Evolutionary conservation across 768 basidiomycete genomes (phyloP).

Genomic region (Lactifluus pinguis): DNA sequence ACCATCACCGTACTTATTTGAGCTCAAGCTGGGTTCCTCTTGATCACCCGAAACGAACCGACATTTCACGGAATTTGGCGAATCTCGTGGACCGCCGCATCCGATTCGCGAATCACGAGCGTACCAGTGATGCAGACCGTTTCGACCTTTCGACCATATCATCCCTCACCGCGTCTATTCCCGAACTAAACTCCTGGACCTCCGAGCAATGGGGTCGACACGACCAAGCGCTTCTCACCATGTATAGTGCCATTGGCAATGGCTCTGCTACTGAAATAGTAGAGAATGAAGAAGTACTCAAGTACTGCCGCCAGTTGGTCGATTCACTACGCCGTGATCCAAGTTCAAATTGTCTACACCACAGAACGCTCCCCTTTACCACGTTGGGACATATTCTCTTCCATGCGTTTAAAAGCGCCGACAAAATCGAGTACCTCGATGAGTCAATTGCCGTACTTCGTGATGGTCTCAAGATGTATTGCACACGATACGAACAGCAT

Average conservation of each 20-base stretch:
- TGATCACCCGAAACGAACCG: neutral
- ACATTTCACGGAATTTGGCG: neutral
- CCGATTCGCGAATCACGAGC: neutral
- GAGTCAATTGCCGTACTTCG: neutral
- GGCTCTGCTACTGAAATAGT: neutral
- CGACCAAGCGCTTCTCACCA: neutral
- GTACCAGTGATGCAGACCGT: neutral
- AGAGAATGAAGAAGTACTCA: neutral
- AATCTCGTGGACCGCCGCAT: neutral
- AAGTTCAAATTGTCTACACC: too few relatives aligned
- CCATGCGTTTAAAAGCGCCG: neutral
- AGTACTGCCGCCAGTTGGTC: neutral
- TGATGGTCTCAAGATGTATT: neutral
- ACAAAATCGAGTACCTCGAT: neutral
- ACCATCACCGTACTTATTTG: neutral
- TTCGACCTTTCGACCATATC: neutral
- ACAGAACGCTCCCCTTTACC: too few relatives aligned
- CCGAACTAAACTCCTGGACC: too few relatives aligned
- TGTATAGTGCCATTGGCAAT: too few relatives aligned
- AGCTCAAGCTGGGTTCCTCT: neutral
- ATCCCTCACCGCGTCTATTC: neutral
- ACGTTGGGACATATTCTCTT: neutral
- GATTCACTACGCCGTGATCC: neutral
- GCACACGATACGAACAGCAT: fast-evolving
- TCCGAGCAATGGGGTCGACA: neutral